These are phyloP conservation scores for Macadamia integrifolia DNA, from an alignment of 164 flowering plant species.

Conservation along the genomic window DNA sequence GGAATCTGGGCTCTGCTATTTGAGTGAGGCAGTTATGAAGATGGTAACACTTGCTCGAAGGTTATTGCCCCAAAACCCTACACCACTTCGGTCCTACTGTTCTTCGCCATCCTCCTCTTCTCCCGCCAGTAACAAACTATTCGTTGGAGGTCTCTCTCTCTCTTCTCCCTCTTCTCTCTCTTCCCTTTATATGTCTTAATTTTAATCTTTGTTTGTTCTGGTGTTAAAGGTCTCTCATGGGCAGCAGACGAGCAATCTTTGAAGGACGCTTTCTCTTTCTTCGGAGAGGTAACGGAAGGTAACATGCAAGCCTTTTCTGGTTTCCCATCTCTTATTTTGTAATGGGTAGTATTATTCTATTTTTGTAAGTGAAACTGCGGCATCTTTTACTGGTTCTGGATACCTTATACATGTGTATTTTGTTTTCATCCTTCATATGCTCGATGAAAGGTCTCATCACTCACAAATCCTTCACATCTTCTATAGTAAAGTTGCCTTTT, in stretches of 20 bases:
- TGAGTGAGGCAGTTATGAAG: too few species aligned
- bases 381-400: neutral
- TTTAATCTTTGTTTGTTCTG: neutral
- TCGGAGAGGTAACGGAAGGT: conserved; percentile 52
- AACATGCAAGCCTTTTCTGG: too few species aligned
- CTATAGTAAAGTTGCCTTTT: too few species aligned
- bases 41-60: too few species aligned
- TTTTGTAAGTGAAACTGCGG: neutral
- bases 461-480: too few species aligned
- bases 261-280: conserved; percentile 76
- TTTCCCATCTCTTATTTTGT: too few species aligned
- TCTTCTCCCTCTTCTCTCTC: neutral
- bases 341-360: neutral
- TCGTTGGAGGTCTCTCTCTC: conserved; percentile 52
- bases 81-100: conserved; percentile 20
- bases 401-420: neutral
- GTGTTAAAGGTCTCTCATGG: conserved; percentile 63
- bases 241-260: conserved; percentile 76
- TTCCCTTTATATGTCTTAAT: neutral
- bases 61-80: too few species aligned
- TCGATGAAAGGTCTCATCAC: conserved; percentile 38
- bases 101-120: conserved; percentile 25
- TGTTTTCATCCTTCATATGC: conserved; percentile 10
- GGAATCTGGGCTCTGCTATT: too few species aligned
- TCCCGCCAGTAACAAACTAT: conserved; percentile 10